Evolutionary conservation across 345 rosid species (phyloP).

Genomic region (Balakata baccata): DNA sequence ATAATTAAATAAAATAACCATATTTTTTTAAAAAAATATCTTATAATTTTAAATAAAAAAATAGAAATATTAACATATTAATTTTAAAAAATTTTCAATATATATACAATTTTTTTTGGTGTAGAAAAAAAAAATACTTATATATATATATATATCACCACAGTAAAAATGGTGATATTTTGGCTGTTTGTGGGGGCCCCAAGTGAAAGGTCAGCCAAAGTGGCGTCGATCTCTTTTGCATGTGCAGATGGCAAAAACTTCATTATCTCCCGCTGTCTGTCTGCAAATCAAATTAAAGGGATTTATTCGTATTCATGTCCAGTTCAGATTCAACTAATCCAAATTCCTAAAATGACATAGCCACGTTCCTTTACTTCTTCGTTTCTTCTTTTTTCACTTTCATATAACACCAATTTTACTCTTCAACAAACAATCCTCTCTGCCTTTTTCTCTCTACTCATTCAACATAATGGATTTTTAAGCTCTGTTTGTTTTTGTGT

Average conservation of each 20-base stretch:
- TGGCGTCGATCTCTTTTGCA: slow-evolving; percentile 9
- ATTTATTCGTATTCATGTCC: not conserved
- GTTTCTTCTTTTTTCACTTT: not conserved
- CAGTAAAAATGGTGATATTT: no score
- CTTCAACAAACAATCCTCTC: not conserved
- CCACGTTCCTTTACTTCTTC: slow-evolving; percentile 2
- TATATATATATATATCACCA: no score
- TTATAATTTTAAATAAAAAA: no score
- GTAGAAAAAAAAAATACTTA: no score
- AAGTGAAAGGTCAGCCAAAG: not conserved
- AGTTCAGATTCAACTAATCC: slow-evolving; percentile 9
- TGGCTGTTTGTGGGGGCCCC: slow-evolving; percentile 16
- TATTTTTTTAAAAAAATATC: no score
- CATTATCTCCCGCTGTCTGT: slow-evolving; percentile 35
- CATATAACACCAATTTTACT: not conserved
- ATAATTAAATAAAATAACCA: no score
- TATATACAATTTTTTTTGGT: no score
- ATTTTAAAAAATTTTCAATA: no score
- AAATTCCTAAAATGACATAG: not conserved
- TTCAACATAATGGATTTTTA: slow-evolving; percentile 9
- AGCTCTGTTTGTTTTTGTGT: not conserved
- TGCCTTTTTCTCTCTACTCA: not conserved
- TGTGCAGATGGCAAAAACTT: slow-evolving; percentile 31
- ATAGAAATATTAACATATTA: no score
- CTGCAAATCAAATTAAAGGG: not conserved